Percentiles rank a stretch among this genome's conserved stretches.
Conservation (phyloP, 805 yeast genomes). For the Saccharomycopsis amapae region DNA sequence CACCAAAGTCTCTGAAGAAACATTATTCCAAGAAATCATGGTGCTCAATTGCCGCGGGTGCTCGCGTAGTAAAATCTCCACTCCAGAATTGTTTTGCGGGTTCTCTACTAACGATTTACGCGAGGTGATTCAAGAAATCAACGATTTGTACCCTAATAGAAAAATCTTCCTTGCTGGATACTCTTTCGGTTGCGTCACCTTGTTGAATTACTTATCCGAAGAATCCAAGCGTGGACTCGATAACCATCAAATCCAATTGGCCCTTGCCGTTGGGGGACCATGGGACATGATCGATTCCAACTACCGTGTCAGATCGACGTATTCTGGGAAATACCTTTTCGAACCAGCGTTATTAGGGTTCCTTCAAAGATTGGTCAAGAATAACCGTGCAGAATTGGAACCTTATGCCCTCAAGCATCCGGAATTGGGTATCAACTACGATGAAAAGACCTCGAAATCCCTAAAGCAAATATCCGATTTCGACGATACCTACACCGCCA, state of each 20-base stretch:
- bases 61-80: conserved; percentile 63
- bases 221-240: conserved; percentile 23
- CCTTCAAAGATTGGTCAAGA: conserved; percentile 37
- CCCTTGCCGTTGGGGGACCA: conserved; percentile 57
- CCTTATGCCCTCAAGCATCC: conserved; percentile 24
- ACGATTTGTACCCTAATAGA: conserved; percentile 49
- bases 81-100: conserved; percentile 62
- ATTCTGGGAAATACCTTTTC: conserved; percentile 36
- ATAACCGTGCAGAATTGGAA: conserved; percentile 34
- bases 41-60: conserved; percentile 69
- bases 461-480: conserved; percentile 42
- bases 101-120: conserved; percentile 64
- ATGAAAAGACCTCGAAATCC: conserved; percentile 31
- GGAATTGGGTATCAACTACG: conserved; percentile 24
- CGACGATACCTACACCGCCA: conserved; percentile 56
- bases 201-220: conserved; percentile 64
- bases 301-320: conserved; percentile 34
- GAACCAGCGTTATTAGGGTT: conserved; percentile 36
- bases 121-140: conserved; percentile 45
- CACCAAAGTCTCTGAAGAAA: not conserved
- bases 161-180: conserved; percentile 61
- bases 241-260: conserved; percentile 33
- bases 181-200: conserved; percentile 64
- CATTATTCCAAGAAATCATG: conserved; percentile 47
- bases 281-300: conserved; percentile 63